phyloP scores from a whole-genome alignment of 768 basidiomycete species.

The Hygrocybe punicea region DNA sequence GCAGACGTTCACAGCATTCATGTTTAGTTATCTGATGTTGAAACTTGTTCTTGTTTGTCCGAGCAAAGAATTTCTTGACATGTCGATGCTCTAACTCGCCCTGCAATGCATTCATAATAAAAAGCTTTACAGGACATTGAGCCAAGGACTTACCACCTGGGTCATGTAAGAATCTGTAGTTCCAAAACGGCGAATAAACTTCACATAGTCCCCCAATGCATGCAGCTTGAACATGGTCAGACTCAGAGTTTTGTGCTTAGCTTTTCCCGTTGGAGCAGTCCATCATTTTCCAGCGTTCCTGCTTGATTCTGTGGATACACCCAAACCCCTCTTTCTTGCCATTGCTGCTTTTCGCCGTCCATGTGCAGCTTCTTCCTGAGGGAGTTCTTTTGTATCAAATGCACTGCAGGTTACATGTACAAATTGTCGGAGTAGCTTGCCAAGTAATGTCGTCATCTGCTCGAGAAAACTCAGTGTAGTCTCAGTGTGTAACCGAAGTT shows the following conservation, averaged over 20 bases:
- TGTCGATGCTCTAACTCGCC: constrained; percentile 35
- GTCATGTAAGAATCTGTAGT: constrained; percentile 10
- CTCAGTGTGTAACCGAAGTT: constrained; percentile 25
- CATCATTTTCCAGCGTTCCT: background rate
- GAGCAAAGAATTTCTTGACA: constrained; percentile 30
- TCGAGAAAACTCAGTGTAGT: constrained; percentile 26
- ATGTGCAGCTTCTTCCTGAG: constrained; percentile 34
- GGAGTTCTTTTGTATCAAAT: constrained; percentile 24
- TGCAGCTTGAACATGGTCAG: constrained; percentile 20
- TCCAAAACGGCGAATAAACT: constrained; percentile 5
- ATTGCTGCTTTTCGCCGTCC: constrained; percentile 6
- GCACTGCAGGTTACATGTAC: constrained; percentile 19
- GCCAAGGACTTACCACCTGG: constrained; percentile 3
- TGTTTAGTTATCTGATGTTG: constrained; percentile 22
- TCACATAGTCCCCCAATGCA: constrained; percentile 8
- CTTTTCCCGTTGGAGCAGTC: background rate
- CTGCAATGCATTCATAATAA: constrained; percentile 16
- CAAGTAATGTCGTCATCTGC: constrained; percentile 20
- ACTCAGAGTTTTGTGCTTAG: constrained; percentile 15
- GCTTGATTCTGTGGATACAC: too few species aligned
- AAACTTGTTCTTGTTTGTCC: constrained; percentile 27
- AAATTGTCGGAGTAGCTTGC: constrained; percentile 29
- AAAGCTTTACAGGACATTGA: background rate
- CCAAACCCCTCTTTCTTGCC: constrained; percentile 1
- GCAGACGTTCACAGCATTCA: constrained; percentile 11